Conservation (phyloP, 202 grass and related monocot genomes). For the Musa balbisiana region DNA sequence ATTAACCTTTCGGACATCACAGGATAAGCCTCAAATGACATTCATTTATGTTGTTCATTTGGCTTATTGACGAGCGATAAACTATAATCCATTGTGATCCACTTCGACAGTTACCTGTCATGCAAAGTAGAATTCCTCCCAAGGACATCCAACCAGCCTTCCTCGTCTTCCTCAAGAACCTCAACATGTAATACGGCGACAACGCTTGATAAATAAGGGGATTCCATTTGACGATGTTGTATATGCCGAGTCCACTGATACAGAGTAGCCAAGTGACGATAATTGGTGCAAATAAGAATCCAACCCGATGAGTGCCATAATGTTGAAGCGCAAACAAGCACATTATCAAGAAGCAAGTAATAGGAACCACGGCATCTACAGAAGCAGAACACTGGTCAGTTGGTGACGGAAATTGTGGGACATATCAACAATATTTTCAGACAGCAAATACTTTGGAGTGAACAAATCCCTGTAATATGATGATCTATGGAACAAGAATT, state of each 20-base stretch:
- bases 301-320: constrained; percentile 76
- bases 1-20: too few species aligned
- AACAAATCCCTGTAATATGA: background rate
- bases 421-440: background rate
- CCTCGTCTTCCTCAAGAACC: constrained; percentile 93
- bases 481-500: too few species aligned
- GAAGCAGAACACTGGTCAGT: background rate
- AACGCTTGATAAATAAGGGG: constrained; percentile 75
- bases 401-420: background rate
- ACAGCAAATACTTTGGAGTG: background rate
- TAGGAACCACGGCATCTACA: constrained; percentile 87
- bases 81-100: too few species aligned
- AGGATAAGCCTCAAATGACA: too few species aligned
- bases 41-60: too few species aligned
- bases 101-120: constrained; percentile 53
- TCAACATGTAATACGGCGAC: constrained; percentile 85
- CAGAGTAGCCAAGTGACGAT: constrained; percentile 83
- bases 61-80: too few species aligned
- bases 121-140: constrained; percentile 92
- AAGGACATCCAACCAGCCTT: constrained; percentile 97
- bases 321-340: constrained; percentile 94
- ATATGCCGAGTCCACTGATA: constrained; percentile 86
- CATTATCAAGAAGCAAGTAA: constrained; percentile 83
- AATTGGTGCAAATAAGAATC: constrained; percentile 89
- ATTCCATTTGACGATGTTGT: constrained; percentile 94